A percentile compares a stretch with the other conserved stretches of the same genome.
Evolutionary conservation across 805 yeast genomes (phyloP).

Genomic region (Wickerhamiella azyma): DNA sequence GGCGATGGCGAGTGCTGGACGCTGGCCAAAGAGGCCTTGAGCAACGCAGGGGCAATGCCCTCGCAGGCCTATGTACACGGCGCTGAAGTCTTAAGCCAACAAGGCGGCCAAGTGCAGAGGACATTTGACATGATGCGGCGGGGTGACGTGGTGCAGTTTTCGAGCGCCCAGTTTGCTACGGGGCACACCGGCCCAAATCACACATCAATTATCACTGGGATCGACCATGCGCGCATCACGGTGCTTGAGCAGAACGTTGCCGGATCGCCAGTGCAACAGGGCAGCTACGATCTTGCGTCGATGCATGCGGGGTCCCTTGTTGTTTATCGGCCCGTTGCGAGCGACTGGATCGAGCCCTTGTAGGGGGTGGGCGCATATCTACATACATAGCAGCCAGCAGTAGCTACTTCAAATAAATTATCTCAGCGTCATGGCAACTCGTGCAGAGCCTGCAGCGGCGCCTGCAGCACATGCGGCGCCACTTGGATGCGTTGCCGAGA

Average conservation of each 20-base stretch:
- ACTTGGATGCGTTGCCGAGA: no score
- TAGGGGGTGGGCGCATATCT: neutral
- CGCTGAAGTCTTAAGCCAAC: slow-evolving; percentile 18
- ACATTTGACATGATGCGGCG: slow-evolving; percentile 20
- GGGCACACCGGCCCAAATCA: slow-evolving; percentile 26
- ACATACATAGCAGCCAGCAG: neutral
- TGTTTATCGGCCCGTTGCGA: slow-evolving; percentile 24
- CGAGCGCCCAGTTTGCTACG: slow-evolving; percentile 20
- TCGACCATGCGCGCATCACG: slow-evolving; percentile 16
- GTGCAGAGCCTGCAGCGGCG: no score
- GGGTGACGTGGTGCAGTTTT: slow-evolving; percentile 28
- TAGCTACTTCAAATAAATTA: no score
- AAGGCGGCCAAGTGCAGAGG: slow-evolving; percentile 9
- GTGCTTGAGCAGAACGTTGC: slow-evolving; percentile 15
- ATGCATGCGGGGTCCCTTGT: slow-evolving; percentile 22
- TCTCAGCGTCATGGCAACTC: no score
- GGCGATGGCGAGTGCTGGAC: slow-evolving; percentile 33
- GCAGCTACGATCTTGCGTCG: slow-evolving; percentile 20
- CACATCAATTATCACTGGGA: slow-evolving; percentile 24
- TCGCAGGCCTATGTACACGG: slow-evolving; percentile 25
- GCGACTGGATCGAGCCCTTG: slow-evolving; percentile 24
- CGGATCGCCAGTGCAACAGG: slow-evolving; percentile 15
- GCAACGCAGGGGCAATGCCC: slow-evolving; percentile 19
- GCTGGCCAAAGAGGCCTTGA: slow-evolving; percentile 25
- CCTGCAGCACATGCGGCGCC: no score